phyloP scores from a whole-genome alignment of 1,284 basidiomycete genomes.

The Ganoderma meredithae region DNA sequence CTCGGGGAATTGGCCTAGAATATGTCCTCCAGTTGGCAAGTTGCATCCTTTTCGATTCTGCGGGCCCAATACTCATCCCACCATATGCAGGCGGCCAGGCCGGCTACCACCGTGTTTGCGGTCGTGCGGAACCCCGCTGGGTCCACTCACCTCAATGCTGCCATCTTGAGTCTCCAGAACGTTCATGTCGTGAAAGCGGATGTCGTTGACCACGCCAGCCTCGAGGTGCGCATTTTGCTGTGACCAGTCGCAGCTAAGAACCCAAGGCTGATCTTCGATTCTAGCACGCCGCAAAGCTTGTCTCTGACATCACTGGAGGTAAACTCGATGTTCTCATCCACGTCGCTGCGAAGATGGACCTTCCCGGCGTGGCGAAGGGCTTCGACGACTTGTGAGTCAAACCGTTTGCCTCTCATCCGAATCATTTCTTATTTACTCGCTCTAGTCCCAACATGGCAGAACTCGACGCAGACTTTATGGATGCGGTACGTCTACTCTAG shows the following conservation, averaged over 20 bases:
- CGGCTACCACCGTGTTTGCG: slow-evolving; percentile 6
- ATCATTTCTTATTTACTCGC: neutral
- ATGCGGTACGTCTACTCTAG: slow-evolving; percentile 14
- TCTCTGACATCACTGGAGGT: slow-evolving; percentile 36
- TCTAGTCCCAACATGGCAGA: slow-evolving; percentile 1
- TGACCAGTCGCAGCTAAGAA: neutral
- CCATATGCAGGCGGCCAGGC: neutral
- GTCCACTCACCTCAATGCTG: slow-evolving; percentile 7
- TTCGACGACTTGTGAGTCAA: slow-evolving; percentile 27
- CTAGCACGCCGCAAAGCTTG: slow-evolving; percentile 27
- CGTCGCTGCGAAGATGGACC: slow-evolving; percentile 36
- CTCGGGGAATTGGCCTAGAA: slow-evolving; percentile 12
- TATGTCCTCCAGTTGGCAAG: slow-evolving; percentile 7
- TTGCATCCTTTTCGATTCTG: neutral
- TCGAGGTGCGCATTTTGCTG: neutral
- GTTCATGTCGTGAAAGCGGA: slow-evolving; percentile 16
- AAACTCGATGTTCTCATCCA: slow-evolving; percentile 43
- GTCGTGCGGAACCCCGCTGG: slow-evolving; percentile 5
- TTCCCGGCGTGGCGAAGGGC: neutral
- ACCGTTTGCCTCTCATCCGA: neutral
- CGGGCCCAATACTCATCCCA: neutral
- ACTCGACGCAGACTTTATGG: slow-evolving; percentile 10
- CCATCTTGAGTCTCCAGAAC: slow-evolving; percentile 4
- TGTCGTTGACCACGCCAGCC: slow-evolving; percentile 6
- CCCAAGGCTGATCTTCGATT: neutral